Evolutionary conservation across 805 yeast species (phyloP), one percentile per base, ranked within the genome.

Genomic region (Yarrowia hollandica): DNA sequence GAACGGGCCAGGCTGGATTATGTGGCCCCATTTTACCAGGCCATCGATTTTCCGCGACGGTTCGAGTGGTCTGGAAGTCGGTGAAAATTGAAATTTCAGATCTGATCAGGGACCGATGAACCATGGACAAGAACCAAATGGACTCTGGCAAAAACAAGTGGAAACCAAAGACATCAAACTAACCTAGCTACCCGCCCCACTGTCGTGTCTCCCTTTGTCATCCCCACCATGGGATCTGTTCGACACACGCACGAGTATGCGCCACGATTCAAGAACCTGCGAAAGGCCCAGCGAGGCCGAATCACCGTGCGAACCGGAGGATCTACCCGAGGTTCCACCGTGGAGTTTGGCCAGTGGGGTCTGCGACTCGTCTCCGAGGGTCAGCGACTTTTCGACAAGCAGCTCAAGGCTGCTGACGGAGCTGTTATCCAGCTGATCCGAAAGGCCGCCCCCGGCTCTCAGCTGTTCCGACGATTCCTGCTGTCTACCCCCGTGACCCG

Each of bases 251-350:
- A 70, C 60, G 71, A 70, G 56, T 69, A 71, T 70, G 64, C 67
- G n/a, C 96, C 96, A 37, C 78, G 92, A 67, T 84, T 77, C 71
- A 83, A 81, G 65, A 75, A 76, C 60, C 75, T 83, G 48, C 78
- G 82, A 66, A 92, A 92, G 72, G 88, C 89, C 50, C 90, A 88
- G 73, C 94, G 94, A 71, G 99, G 99, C 23, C 79, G 97, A 66
- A 97, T 94, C 6, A 82, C 95, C 1, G 97, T 91, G 10, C 86
- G 96, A 72, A 88, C 87, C 12, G 99, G 99, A 56, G 97, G 97
- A 1, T 90, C 97, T 2, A 78, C 81, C 58, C 90, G 88, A 71
- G 99, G 99, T 26, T 86, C 92, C 48, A 80, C 88, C 2, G 71
- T 94, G 30, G 83, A 82, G 62, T 87, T 84, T 65, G 99, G 99